A percentile compares a stretch with the other conserved stretches of the same genome.
These are phyloP conservation scores for Boletus insuetus DNA, from an alignment of 768 basidiomycete genomes.

Conservation along the genomic window DNA sequence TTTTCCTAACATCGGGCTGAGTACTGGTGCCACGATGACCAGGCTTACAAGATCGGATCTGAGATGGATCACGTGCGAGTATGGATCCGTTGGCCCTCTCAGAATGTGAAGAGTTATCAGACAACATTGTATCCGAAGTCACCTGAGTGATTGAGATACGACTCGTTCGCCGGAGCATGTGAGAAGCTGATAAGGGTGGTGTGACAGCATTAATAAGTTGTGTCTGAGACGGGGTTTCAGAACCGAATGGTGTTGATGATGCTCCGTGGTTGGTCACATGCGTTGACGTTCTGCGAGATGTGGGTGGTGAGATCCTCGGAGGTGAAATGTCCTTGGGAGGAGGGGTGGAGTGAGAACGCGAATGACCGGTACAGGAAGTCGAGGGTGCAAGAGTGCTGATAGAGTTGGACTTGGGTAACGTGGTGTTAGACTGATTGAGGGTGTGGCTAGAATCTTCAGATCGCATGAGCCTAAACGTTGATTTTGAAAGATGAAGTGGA, in stretches of 20 bases:
- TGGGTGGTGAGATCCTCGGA: conserved; percentile 16
- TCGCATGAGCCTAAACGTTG: conserved; percentile 11
- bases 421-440: conserved; percentile 19
- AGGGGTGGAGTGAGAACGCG: conserved; percentile 16
- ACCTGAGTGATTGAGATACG: conserved; percentile 11
- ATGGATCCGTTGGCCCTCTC: conserved; percentile 7
- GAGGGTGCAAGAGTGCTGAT: conserved; percentile 27
- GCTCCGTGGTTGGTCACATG: conserved; percentile 7
- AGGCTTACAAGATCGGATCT: conserved; percentile 19
- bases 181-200: conserved; percentile 5
- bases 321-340: conserved; percentile 9
- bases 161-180: conserved; percentile 25
- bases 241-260: neutral
- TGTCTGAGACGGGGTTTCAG: conserved; percentile 12
- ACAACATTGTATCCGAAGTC: conserved; percentile 1
- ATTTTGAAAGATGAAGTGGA: conserved; percentile 11
- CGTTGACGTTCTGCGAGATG: conserved; percentile 13
- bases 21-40: conserved; percentile 18
- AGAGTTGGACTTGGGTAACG: conserved; percentile 26
- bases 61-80: conserved; percentile 12
- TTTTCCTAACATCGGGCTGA: conserved; percentile 7
- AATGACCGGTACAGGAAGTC: conserved; percentile 24
- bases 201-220: conserved; percentile 6
- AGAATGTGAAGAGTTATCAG: conserved; percentile 1
- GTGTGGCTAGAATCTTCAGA: conserved; percentile 20